These are phyloP conservation scores for Pseudozyma flocculosa DNA, from an alignment of 1,284 basidiomycete genomes.

Conservation along the genomic window DNA sequence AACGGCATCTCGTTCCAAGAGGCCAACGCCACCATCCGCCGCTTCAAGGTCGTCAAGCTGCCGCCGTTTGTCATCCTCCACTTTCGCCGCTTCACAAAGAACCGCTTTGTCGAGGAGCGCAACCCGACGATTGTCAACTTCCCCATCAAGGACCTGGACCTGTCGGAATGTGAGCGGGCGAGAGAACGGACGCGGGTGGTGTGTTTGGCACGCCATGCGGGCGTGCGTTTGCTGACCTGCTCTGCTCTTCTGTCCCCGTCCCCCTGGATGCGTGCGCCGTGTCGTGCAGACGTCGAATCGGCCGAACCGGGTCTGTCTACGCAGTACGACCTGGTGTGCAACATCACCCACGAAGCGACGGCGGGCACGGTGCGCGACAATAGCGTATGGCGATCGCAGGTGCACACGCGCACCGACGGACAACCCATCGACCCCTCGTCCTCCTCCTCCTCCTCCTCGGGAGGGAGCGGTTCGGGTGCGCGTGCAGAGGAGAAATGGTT, in stretches of 20 bases:
- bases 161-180: constrained; percentile 62
- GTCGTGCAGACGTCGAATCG: constrained; percentile 60
- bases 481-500: constrained; percentile 91
- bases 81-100: constrained; percentile 97
- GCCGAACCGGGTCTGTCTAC: constrained; percentile 64
- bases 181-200: no score
- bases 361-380: constrained; percentile 89
- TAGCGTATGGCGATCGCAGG: constrained; percentile 85
- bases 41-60: constrained; percentile 83
- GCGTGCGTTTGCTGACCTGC: no score
- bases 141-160: constrained; percentile 85
- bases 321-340: constrained; percentile 90
- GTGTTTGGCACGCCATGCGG: no score
- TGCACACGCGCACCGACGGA: constrained; percentile 63
- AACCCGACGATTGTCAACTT: constrained; percentile 99
- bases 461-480: no score
- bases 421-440: constrained; percentile 55
- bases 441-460: background rate
- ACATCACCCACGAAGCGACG: constrained; percentile 89
- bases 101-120: constrained; percentile 95
- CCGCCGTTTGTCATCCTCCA: constrained; percentile 92
- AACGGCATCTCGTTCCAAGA: constrained; percentile 66
- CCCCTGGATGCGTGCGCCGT: no score
- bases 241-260: no score
- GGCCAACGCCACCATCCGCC: constrained; percentile 59